Conservation (phyloP, 257 asterid genomes). For the Rauvolfia tetraphylla region DNA sequence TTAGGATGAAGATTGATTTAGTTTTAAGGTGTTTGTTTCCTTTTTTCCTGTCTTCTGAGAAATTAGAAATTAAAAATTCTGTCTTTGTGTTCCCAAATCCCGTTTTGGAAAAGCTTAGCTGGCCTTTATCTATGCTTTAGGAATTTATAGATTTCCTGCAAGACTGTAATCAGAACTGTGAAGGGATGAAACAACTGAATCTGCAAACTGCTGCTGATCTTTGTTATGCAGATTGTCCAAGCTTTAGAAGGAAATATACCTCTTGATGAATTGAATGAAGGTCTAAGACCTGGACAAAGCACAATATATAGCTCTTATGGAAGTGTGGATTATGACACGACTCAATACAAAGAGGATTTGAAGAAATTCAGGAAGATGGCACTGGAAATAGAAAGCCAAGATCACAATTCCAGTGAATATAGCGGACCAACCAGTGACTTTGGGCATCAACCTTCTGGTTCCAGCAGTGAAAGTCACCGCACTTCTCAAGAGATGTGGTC, state of each 20-base stretch:
- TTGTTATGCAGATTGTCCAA: constrained; percentile 43
- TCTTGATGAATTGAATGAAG: constrained; percentile 50
- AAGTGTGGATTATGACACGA: constrained; percentile 57
- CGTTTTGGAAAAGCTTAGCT: not conserved
- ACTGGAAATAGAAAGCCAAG: constrained; percentile 52
- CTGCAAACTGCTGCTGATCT: not conserved
- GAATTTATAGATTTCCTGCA: not conserved
- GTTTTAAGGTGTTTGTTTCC: not conserved
- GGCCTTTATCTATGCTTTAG: no score
- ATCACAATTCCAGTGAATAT: constrained; percentile 48
- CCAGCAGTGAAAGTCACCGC: constrained; percentile 56
- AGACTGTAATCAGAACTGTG: no score
- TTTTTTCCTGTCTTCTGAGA: not conserved
- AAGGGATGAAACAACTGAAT: not conserved
- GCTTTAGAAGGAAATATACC: constrained; percentile 69
- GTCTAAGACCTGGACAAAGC: constrained; percentile 44
- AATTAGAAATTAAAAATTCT: not conserved
- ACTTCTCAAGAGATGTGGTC: constrained; percentile 24
- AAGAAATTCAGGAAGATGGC: constrained; percentile 75
- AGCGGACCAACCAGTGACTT: constrained; percentile 70
- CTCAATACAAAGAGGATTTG: constrained; percentile 75
- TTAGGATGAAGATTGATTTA: not conserved
- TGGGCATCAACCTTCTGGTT: constrained; percentile 60
- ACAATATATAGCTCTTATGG: constrained; percentile 36
- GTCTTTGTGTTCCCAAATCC: not conserved